Evolutionary conservation across 768 basidiomycete species (phyloP), one percentile per base, ranked within the genome.

Genomic region (Lactarius sanguifluus): DNA sequence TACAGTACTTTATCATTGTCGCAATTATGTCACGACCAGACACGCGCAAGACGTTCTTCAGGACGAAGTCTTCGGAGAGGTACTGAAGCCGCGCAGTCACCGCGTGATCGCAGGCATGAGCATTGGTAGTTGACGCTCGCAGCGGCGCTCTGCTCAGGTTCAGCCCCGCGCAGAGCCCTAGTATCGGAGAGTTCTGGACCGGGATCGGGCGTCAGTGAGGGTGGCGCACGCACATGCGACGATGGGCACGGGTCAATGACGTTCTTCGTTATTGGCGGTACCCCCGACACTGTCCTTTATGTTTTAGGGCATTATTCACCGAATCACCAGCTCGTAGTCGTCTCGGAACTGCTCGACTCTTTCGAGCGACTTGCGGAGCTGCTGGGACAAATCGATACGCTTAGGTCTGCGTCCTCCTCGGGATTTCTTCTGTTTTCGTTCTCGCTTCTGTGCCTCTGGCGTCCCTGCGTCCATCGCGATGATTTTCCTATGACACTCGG

Each of bases 251-350:
- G 77, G 12, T 86, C 86, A 56, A 77, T 91, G 70, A 94, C 2
- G 12, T 36, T 36, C 30, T 56, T 28, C 55, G 20, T 56, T 30
- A 56, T n/a, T 30, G 28, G 32, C 55, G 30, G 55, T 34, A 34
- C 12, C 30, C 12, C 34, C 2, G 16, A 56, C 36, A 36, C 32
- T 20, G 30, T 12, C 8, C 8, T 8, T 0, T 34, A 8, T 30
- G 18, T 30, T 36, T 32, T 67, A 90, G 94, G 94, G 20, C 92
- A 94, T 72, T 97, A 96, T 74, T 92, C 93, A 1, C 88, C 90
- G 16, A 87, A 92, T 71, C 93, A 96, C 75, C 90, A 86, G 57
- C 88, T 97, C 68, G 86, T 96, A 54, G 89, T 88, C 25, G 90
- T 88, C 30, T 81, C 83, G 2, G 85, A 86, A 69, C 84, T 83